Conservation (phyloP, 306 rosid genomes). For the Cicer cuneatum region DNA sequence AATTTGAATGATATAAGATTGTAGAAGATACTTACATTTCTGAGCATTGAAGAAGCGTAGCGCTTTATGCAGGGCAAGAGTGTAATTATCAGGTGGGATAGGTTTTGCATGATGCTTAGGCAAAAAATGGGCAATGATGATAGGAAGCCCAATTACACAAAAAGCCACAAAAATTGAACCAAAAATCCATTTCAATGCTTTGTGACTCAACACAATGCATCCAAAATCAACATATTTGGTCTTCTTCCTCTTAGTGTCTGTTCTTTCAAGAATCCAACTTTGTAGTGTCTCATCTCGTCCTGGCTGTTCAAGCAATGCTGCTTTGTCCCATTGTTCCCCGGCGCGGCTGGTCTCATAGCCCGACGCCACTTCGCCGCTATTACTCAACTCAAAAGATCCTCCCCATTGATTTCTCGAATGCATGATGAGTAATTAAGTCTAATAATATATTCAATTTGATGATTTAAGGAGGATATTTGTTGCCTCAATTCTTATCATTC, state of each 20-base stretch:
- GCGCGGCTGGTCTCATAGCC: constrained; percentile 14
- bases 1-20: neutral
- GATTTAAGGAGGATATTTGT: neutral
- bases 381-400: constrained; percentile 57
- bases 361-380: neutral
- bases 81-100: constrained; percentile 59
- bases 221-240: constrained; percentile 67
- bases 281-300: constrained; percentile 54
- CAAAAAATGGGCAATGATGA: constrained; percentile 51
- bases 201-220: constrained; percentile 52
- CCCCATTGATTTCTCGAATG: constrained; percentile 66
- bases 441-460: neutral
- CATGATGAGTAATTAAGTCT: constrained; percentile 31
- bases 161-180: constrained; percentile 48
- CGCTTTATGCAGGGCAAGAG: constrained; percentile 62
- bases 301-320: constrained; percentile 47
- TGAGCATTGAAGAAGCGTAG: constrained; percentile 73
- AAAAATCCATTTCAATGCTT: constrained; percentile 54
- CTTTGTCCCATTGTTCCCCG: constrained; percentile 55
- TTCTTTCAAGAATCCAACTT: constrained; percentile 58
- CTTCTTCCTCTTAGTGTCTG: constrained; percentile 43
- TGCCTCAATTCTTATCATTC: neutral
- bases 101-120: constrained; percentile 49
- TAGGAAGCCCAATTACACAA: constrained; percentile 58
- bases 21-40: constrained; percentile 52